phyloP scores from a whole-genome alignment of 768 basidiomycete species.

The Favolaschia claudopus region DNA sequence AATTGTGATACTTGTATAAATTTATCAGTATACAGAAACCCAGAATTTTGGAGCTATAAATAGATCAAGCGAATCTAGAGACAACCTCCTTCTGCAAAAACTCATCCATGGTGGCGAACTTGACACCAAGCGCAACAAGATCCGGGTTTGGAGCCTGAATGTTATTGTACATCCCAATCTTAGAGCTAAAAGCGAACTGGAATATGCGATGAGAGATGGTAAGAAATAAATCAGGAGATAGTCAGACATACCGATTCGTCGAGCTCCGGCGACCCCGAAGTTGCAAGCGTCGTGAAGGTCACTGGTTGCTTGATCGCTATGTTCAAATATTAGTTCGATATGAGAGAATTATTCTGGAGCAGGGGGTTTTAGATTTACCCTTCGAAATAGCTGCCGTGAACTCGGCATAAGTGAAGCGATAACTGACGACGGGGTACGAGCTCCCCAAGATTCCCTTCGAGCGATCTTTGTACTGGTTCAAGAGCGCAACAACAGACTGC shows the following conservation, averaged over 20 bases:
- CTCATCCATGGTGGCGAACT: conserved; percentile 27
- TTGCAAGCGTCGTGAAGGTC: conserved; percentile 1
- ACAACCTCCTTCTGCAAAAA: conserved; percentile 19
- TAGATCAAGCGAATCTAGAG: conserved; percentile 9
- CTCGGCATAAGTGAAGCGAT: conserved; percentile 14
- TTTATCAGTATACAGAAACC: too few relatives aligned
- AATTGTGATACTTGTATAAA: too few relatives aligned
- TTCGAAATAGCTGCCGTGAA: conserved; percentile 21
- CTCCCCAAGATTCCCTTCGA: conserved; percentile 11
- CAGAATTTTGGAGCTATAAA: too few relatives aligned
- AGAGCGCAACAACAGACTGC: conserved; percentile 14
- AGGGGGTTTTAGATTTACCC: conserved; percentile 15
- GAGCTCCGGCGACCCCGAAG: conserved; percentile 7
- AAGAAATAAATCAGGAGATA: neutral
- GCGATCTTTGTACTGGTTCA: conserved; percentile 16
- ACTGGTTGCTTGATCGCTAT: conserved; percentile 20
- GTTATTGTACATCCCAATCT: conserved; percentile 13
- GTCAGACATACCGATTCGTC: conserved; percentile 21
- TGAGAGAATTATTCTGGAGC: neutral
- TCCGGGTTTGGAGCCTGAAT: conserved; percentile 17
- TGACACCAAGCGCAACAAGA: conserved; percentile 20
- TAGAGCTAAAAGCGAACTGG: neutral
- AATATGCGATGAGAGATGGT: neutral
- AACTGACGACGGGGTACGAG: conserved; percentile 19
- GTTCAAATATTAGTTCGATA: neutral